These are phyloP conservation scores for Chondrus crispus DNA, from an alignment of 23 red algal genomes.

Conservation along the genomic window DNA sequence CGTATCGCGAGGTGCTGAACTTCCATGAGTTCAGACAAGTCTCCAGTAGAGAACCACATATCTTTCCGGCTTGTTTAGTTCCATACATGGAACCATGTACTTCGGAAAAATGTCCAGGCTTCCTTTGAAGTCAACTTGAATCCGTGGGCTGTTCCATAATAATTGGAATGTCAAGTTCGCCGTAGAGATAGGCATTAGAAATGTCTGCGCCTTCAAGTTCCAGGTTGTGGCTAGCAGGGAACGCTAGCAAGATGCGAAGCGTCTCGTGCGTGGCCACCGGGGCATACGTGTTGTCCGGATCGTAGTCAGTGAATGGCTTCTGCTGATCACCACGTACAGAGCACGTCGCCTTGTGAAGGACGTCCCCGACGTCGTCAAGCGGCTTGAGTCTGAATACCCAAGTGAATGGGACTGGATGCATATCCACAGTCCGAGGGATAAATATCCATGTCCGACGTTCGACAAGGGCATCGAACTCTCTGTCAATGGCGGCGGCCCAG, in stretches of 20 bases:
- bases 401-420: slow-evolving; percentile 7
- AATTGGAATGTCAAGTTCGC: background rate
- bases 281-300: background rate
- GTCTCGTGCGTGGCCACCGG: background rate
- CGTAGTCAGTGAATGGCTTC: background rate
- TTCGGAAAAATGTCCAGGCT: no score
- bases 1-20: no score
- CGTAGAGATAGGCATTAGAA: background rate
- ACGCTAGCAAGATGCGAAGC: background rate
- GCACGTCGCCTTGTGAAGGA: background rate
- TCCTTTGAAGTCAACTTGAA: no score
- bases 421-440: background rate
- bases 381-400: background rate
- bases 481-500: background rate
- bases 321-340: background rate
- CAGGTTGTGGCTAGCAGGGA: background rate
- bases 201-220: background rate
- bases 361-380: background rate
- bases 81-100: no score
- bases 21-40: no score
- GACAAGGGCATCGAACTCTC: background rate
- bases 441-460: background rate
- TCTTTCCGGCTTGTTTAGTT: no score
- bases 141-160: background rate
- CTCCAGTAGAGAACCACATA: no score